Conservation (phyloP, 306 rosid genomes). For the Notholithocarpus densiflorus region DNA sequence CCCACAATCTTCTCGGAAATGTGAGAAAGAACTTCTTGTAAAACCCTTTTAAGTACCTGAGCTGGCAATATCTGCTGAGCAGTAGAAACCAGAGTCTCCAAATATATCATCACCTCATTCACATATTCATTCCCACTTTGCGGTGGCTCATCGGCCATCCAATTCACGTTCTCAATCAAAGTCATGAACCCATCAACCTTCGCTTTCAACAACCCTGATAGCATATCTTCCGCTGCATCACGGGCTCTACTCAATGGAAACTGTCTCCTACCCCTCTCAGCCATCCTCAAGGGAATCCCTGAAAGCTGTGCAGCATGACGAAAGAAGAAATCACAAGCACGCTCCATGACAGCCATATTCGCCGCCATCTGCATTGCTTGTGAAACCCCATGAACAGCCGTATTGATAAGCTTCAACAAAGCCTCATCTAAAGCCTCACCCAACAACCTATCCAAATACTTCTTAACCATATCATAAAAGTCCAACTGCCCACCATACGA, state of each 20-base stretch:
- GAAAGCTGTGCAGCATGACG: slow-evolving; percentile 99
- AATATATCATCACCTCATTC: slow-evolving; percentile 86
- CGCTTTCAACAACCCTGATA: slow-evolving; percentile 52
- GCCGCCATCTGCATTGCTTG: slow-evolving; percentile 99
- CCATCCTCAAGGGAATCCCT: slow-evolving; percentile 88
- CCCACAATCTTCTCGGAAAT: slow-evolving; percentile 80
- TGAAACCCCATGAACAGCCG: slow-evolving; percentile 71
- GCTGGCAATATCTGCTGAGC: slow-evolving; percentile 93
- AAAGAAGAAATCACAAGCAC: slow-evolving; percentile 95
- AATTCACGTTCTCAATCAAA: slow-evolving; percentile 79
- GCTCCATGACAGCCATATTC: slow-evolving; percentile 90
- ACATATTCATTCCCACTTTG: slow-evolving; percentile 84
- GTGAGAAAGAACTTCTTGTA: slow-evolving; percentile 81
- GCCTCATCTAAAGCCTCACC: slow-evolving; percentile 81
- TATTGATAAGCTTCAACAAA: slow-evolving; percentile 71
- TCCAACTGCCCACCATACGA: slow-evolving; percentile 96
- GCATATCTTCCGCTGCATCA: slow-evolving; percentile 79
- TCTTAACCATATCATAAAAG: slow-evolving; percentile 90
- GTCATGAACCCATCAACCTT: slow-evolving; percentile 77
- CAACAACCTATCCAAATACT: slow-evolving; percentile 78
- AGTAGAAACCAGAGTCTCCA: slow-evolving; percentile 92
- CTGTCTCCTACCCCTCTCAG: slow-evolving; percentile 88
- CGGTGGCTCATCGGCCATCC: slow-evolving; percentile 81
- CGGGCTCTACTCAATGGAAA: slow-evolving; percentile 86
- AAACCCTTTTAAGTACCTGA: slow-evolving; percentile 83